These are phyloP conservation scores for Fusarium ambrosium DNA, from an alignment of 2,329 filamentous ascomycete genomes.

Conservation along the genomic window DNA sequence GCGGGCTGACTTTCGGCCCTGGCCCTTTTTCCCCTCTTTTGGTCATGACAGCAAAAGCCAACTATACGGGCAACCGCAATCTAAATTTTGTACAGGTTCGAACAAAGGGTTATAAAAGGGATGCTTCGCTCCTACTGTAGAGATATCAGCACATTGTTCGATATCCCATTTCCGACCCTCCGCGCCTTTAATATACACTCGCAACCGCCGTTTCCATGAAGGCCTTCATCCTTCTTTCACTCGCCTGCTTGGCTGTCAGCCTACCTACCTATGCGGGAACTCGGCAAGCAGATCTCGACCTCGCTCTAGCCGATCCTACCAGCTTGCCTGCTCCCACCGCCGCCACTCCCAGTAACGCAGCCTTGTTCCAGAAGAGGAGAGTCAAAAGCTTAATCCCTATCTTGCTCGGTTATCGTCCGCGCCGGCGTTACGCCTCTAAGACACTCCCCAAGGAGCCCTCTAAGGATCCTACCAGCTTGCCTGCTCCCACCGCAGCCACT, in stretches of 20 bases:
- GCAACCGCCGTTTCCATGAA: not conserved
- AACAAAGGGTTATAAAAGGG: constrained; percentile 22
- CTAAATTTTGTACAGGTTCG: constrained; percentile 15
- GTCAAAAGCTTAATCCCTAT: too few relatives aligned
- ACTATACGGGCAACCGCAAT: constrained; percentile 19
- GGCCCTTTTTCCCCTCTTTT: not conserved
- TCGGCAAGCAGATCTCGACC: constrained; percentile 20
- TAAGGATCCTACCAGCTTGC: constrained; percentile 17
- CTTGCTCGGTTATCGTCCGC: not conserved
- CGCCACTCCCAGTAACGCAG: constrained; percentile 14
- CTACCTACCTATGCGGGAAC: constrained; percentile 23
- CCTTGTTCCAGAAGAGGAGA: constrained; percentile 7
- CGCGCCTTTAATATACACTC: constrained; percentile 9
- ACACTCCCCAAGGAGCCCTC: not conserved
- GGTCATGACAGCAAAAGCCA: constrained; percentile 6
- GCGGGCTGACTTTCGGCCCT: not conserved
- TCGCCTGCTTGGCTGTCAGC: constrained; percentile 21
- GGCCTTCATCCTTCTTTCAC: constrained; percentile 22
- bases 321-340: constrained; percentile 21
- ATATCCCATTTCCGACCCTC: constrained; percentile 18
- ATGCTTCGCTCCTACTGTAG: constrained; percentile 19
- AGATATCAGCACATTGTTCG: constrained; percentile 20
- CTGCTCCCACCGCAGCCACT: constrained; percentile 17
- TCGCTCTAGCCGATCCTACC: constrained; percentile 22
- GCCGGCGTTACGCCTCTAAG: constrained; percentile 11